Evolutionary conservation across 1,139 yeast genomes (phyloP), one percentile per base, ranked within the genome.

Genomic region (Kurtzmaniella quercitrusa): DNA sequence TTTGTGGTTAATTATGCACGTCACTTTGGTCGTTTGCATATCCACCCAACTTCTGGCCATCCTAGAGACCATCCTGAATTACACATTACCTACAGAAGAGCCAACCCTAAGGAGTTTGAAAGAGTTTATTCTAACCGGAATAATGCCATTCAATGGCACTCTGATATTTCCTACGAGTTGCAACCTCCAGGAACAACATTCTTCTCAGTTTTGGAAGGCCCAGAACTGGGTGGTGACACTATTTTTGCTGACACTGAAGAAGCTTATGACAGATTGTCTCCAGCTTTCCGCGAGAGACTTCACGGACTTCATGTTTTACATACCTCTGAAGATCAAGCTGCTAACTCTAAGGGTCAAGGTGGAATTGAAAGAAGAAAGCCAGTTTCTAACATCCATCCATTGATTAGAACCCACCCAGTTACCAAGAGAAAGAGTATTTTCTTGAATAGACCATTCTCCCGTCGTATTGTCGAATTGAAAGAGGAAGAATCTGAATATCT

Each of bases 141-240:
- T 46, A 22, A 35, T 60, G 26, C 52, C 55, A 40, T 51, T 28
- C 20, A 23, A 32, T 28, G 42, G 44, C 36, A 39, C 20, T 42
- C 41, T 12, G 41, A 52, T 39, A 58, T 60, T 16, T 56, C 64
- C n/a, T 61, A 61, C 48, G 67, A 64, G 43, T 58, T 57, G 43
- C 65, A 62, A 43, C 65, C 66, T 11, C 67, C 68, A 6, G 64
- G 64, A 11, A 51, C 54, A 33, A 62, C 68, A 5, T 62, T 63
- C 43, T 59, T 64, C 54, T 9, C 80, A 41, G 74, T 81, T 45
- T 61, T 78, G 41, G 82, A 73, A 50, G 84, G 81, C 33, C 84
- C 89, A 32, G 75, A 73, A 40, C 58, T 76, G 14, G 91, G 91
- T 43, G 89, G 89, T 44, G 91, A 84, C 59, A 84, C 93, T 12